These are phyloP conservation scores for Phyllosticta citrichinensis DNA, from an alignment of 2,329 filamentous ascomycete genomes.

Conservation along the genomic window DNA sequence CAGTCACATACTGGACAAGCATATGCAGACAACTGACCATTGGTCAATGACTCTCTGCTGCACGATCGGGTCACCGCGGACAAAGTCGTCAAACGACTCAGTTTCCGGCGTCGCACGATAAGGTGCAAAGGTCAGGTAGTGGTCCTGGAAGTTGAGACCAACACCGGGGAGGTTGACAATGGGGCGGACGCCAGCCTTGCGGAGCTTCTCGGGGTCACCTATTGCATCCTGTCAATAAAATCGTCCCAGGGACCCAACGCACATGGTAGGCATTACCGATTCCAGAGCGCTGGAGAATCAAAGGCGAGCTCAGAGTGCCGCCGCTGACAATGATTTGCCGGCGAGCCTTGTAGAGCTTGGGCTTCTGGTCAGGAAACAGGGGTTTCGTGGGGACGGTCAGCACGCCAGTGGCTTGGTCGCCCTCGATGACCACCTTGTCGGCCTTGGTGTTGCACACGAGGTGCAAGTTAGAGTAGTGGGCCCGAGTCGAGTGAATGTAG, in stretches of 20 bases:
- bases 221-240: constrained; percentile 2
- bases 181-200: constrained; percentile 56
- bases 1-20: neutral
- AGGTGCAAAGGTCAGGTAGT: constrained; percentile 52
- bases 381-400: constrained; percentile 62
- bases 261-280: constrained; percentile 36
- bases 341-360: constrained; percentile 54
- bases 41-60: constrained; percentile 67
- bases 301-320: constrained; percentile 62
- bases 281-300: constrained; percentile 66
- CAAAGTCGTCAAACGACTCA: constrained; percentile 73
- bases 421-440: constrained; percentile 65
- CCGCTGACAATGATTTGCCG: constrained; percentile 66
- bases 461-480: constrained; percentile 60
- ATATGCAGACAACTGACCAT: constrained; percentile 38
- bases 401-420: constrained; percentile 61
- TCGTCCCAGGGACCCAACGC: neutral
- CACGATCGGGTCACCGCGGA: constrained; percentile 59
- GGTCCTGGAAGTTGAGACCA: constrained; percentile 65
- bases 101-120: constrained; percentile 65
- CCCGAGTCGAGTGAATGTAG: constrained; percentile 66
- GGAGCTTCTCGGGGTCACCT: constrained; percentile 60
- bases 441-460: constrained; percentile 67
- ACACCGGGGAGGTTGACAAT: constrained; percentile 63
- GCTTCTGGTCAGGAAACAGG: constrained; percentile 43